Evolutionary conservation across 495 filamentous ascomycete species (phyloP).

Genomic region (Sporormia fimetaria): DNA sequence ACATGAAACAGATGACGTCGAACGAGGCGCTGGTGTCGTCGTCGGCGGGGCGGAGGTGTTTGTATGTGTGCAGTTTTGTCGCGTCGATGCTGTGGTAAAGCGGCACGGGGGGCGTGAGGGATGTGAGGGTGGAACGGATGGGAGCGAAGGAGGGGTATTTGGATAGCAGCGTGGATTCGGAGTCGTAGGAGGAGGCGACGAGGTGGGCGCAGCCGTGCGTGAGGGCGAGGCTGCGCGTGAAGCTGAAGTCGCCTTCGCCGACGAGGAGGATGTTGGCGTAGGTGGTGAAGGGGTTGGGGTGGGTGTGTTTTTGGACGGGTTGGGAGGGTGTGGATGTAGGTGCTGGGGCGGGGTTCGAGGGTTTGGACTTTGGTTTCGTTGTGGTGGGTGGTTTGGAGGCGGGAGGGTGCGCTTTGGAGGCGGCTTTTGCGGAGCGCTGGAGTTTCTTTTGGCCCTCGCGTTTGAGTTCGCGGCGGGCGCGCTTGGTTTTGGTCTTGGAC

Average conservation of each 20-base stretch:
- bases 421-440: constrained; percentile 1
- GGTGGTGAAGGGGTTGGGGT: constrained; percentile 52
- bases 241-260: constrained; percentile 90
- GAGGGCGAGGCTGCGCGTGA: constrained; percentile 43
- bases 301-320: constrained; percentile 9
- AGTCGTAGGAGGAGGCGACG: constrained; percentile 53
- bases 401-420: not conserved
- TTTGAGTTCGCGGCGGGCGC: constrained; percentile 16
- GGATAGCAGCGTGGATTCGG: constrained; percentile 50
- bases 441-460: constrained; percentile 1
- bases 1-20: constrained; percentile 84
- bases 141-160: constrained; percentile 54
- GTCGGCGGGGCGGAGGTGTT: constrained; percentile 1
- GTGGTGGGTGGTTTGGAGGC: not conserved
- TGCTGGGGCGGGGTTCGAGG: not conserved
- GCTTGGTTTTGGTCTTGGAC: constrained; percentile 17
- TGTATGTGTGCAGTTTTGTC: constrained; percentile 7
- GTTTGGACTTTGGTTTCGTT: constrained; percentile 2
- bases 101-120: constrained; percentile 14
- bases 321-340: constrained; percentile 1
- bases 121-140: constrained; percentile 45
- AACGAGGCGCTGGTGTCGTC: constrained; percentile 34
- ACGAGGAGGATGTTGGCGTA: constrained; percentile 67
- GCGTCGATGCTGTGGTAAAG: constrained; percentile 21
- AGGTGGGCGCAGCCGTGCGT: constrained; percentile 30